Evolutionary conservation across 2,329 filamentous ascomycete genomes (phyloP).

Genomic region (Neophaeococcomyces aloes): DNA sequence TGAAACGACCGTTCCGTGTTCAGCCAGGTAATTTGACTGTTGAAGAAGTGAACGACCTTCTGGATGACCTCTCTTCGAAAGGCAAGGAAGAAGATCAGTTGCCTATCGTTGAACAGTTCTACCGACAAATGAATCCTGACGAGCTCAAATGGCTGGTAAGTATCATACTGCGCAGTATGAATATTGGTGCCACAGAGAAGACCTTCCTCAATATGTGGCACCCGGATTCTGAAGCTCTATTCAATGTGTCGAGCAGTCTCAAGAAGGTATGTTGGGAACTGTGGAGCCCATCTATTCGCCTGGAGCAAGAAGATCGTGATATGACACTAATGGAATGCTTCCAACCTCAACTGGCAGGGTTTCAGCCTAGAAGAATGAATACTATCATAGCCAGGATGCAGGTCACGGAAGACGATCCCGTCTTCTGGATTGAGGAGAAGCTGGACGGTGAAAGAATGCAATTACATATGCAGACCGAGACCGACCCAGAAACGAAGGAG

Average conservation of each 20-base stretch:
- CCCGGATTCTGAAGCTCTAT: slow-evolving; percentile 63
- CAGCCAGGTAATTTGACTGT: slow-evolving; percentile 70
- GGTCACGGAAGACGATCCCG: slow-evolving; percentile 56
- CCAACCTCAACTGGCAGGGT: slow-evolving; percentile 88
- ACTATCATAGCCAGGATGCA: slow-evolving; percentile 63
- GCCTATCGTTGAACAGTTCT: slow-evolving; percentile 72
- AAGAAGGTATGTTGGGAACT: slow-evolving; percentile 92
- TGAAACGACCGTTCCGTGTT: slow-evolving; percentile 67
- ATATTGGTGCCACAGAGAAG: slow-evolving; percentile 68
- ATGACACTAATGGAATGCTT: slow-evolving; percentile 88
- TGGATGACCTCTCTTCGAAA: slow-evolving; percentile 67
- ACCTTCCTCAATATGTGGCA: slow-evolving; percentile 80
- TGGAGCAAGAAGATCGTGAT: slow-evolving; percentile 62
- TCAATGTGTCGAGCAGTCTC: slow-evolving; percentile 83
- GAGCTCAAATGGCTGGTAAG: slow-evolving; percentile 92
- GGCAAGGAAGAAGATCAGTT: slow-evolving; percentile 75
- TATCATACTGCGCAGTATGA: slow-evolving; percentile 76
- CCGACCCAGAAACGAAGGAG: slow-evolving; percentile 57
- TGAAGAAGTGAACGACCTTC: slow-evolving; percentile 74
- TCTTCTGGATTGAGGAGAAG: slow-evolving; percentile 98
- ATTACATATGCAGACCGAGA: slow-evolving; percentile 75
- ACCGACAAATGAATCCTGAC: slow-evolving; percentile 81
- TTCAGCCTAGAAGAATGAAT: slow-evolving; percentile 72
- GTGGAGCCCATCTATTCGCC: slow-evolving; percentile 57
- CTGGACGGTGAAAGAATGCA: slow-evolving; percentile 96